Base-by-base conservation (phyloP, 352 stramenopile species). In the Phytophthora brassicae region DNA sequence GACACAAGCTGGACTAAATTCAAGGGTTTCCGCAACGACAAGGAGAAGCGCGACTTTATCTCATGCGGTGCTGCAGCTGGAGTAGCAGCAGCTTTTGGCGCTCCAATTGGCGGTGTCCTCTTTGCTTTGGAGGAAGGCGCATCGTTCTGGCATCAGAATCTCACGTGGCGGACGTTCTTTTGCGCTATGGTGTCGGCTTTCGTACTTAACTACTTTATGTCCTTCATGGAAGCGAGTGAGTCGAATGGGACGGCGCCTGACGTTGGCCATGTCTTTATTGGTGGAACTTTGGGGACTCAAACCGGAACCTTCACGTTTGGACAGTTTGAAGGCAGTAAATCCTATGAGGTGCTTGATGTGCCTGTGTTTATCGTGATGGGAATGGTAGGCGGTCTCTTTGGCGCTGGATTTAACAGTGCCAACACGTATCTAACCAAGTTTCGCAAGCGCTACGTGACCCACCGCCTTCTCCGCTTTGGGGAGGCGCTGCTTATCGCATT, bases 161-260 rank as follows among this genome's bases (percentile, higher is more conserved):
- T 99, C 12, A 99, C 97, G 19, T 99, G 97, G 97, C 81, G 96
- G 46, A 96, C 91, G 9, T 98, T 99, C 63, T 98, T 99, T 66
- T 98, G 95, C 70, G 94, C 96, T 12, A 98, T 99, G 92, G 80
- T 94, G 17, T 89, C 81, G 22, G 84, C 87, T 2, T 95, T 95
- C 51, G 76, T 86, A 29, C 75, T 97, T 35, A 90, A 94, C 61
- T 86, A 94, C 49, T 92, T 94, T 66, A 81, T 94, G 57, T 94
- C 87, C 6, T 82, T 89, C 52, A 81, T 88, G 56, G 79, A 93
- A 50, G 71, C 72, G 8, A 80, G 74, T 11, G 61, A 64, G 41
- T 68, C 70, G 4, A 70, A 75, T 19, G 68, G 64, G 3, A 13
- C 43, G 47, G 66, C 67, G 12, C 60, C 73, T n/a, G 59, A 69